phyloP scores from a whole-genome alignment of 768 basidiomycete species.

The Hydnomerulius pinastri region DNA sequence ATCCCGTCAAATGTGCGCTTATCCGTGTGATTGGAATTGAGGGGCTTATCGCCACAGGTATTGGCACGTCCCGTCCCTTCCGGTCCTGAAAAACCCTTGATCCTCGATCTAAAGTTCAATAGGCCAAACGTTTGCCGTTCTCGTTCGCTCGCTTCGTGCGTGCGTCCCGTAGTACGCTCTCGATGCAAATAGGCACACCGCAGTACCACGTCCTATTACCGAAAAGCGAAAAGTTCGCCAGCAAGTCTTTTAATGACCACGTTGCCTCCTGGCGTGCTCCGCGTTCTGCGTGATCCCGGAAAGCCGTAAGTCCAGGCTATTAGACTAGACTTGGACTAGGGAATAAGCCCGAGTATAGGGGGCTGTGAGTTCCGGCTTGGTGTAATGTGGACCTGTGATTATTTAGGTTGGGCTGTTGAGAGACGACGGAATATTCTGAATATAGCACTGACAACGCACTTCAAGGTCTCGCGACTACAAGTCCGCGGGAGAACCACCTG shows the following conservation, averaged over 20 bases:
- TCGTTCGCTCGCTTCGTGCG: neutral
- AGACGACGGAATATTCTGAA: neutral
- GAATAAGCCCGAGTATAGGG: neutral
- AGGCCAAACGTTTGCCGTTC: neutral
- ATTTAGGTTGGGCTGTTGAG: neutral
- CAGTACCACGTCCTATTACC: neutral
- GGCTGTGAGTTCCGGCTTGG: neutral
- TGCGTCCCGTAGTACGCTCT: neutral
- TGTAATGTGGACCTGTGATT: neutral
- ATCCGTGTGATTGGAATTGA: neutral
- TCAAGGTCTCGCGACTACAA: neutral
- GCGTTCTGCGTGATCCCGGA: neutral
- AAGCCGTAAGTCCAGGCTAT: neutral
- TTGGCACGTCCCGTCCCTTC: neutral
- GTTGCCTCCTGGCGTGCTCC: neutral
- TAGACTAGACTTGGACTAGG: no score
- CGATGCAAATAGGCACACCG: neutral
- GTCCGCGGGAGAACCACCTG: neutral
- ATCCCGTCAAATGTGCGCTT: constrained; percentile 3
- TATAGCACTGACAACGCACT: constrained; percentile 8
- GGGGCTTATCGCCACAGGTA: neutral
- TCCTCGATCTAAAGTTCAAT: neutral
- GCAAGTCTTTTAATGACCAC: neutral
- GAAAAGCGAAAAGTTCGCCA: neutral
- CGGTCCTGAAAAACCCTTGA: neutral